Percentiles rank a stretch among this genome's conserved stretches.
These are phyloP conservation scores for Hordeum pubiflorum DNA, from an alignment of 202 grass and related monocot species.

Conservation along the genomic window DNA sequence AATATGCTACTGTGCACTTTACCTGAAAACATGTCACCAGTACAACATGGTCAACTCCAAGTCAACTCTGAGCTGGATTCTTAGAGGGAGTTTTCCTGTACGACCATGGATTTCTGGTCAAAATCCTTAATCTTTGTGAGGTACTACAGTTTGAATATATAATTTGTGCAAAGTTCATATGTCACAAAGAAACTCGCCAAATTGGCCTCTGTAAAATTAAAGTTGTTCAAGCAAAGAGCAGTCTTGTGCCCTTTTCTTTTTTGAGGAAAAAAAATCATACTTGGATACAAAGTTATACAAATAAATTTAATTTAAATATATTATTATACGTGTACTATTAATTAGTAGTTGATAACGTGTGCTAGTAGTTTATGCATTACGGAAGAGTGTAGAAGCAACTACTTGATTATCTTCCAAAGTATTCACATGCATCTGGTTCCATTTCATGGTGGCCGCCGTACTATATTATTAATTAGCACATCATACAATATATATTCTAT, in stretches of 20 bases:
- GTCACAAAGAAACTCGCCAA: neutral
- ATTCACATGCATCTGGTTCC: constrained; percentile 26
- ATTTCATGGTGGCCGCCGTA: neutral
- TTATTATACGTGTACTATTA: neutral
- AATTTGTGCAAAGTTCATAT: neutral
- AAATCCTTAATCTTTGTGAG: neutral
- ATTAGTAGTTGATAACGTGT: neutral
- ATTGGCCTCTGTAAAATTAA: neutral
- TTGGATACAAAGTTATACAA: neutral
- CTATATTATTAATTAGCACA: neutral
- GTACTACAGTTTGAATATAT: neutral
- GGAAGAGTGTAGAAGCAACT: constrained; percentile 36
- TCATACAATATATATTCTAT: neutral
- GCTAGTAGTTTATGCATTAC: neutral
- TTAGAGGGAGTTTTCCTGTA: neutral
- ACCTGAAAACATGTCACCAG: neutral
- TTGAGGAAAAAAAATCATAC: neutral
- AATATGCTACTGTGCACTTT: neutral
- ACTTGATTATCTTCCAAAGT: constrained; percentile 26
- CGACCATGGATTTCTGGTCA: neutral
- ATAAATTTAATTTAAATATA: neutral
- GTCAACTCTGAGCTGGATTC: neutral
- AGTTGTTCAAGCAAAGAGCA: neutral
- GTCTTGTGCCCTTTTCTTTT: neutral
- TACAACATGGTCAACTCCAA: neutral